Conservation (phyloP, 177 flowering plant species). For the Vitis hybrid region DNA sequence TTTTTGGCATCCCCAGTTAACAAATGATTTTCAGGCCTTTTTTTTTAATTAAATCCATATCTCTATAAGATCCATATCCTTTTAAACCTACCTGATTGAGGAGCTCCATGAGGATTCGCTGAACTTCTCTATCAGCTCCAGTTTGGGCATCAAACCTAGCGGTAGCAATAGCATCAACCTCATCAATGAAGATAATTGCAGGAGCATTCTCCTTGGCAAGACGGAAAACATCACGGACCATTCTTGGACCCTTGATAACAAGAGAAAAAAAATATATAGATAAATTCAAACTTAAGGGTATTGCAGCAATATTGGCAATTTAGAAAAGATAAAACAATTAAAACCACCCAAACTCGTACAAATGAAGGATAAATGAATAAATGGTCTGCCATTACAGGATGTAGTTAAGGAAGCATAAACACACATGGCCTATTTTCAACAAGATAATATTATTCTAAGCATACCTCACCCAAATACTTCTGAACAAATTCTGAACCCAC, state of each 20-base stretch:
- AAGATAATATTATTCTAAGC: background rate
- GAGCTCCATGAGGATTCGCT: slow-evolving; percentile 96
- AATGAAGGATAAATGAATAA: too few species aligned
- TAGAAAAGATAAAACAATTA: too few species aligned
- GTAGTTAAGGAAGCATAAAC: too few species aligned
- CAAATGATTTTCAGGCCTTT: background rate
- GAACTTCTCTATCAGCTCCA: slow-evolving; percentile 99
- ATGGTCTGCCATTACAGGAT: too few species aligned
- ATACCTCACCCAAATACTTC: slow-evolving; percentile 96
- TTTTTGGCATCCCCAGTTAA: background rate
- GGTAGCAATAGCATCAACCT: slow-evolving; percentile 99
- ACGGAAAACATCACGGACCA: slow-evolving; percentile 99
- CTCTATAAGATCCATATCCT: background rate
- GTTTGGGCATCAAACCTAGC: slow-evolving; percentile 99
- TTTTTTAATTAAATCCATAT: background rate
- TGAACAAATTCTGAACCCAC: slow-evolving; percentile 99
- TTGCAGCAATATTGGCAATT: too few species aligned
- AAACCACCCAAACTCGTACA: too few species aligned
- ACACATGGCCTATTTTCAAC: too few species aligned
- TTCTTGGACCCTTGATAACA: slow-evolving; percentile 74
- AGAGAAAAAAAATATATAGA: background rate
- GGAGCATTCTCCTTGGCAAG: slow-evolving; percentile 99
- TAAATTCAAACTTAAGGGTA: background rate
- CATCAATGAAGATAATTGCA: slow-evolving; percentile 95
- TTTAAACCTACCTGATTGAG: slow-evolving; percentile 72